A percentile compares a stretch with the other conserved stretches of the same genome.
Conservation (phyloP, 208 protist species). For the Trichomonas gallinae region DNA sequence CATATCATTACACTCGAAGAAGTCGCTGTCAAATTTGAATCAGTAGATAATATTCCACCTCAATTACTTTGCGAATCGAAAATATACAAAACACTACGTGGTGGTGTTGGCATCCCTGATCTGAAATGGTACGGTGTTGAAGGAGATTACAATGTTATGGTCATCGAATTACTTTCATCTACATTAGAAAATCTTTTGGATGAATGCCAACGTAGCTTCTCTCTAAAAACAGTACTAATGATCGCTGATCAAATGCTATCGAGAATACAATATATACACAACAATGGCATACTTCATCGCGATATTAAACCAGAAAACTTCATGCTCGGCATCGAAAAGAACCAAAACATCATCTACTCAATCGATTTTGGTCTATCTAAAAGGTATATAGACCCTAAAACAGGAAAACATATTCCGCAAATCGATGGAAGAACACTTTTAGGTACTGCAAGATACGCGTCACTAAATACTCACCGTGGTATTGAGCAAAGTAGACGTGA, state of each 20-base stretch:
- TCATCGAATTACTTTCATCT: constrained; percentile 93
- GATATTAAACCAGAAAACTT: constrained; percentile 96
- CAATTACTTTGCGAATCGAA: constrained; percentile 91
- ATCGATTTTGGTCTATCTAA: constrained; percentile 75
- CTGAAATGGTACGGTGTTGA: constrained; percentile 78
- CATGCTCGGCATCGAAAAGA: constrained; percentile 70
- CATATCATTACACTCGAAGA: background rate
- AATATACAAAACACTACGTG: constrained; percentile 65
- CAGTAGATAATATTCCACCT: constrained; percentile 56
- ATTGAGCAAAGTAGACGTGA: constrained; percentile 63
- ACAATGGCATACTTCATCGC: constrained; percentile 85
- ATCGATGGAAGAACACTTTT: constrained; percentile 94
- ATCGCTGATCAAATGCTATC: constrained; percentile 70
- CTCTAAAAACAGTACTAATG: constrained; percentile 92
- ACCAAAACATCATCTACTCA: constrained; percentile 25
- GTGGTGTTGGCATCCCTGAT: constrained; percentile 72
- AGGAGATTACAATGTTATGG: constrained; percentile 90
- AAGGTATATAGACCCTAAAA: constrained; percentile 86
- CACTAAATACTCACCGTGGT: constrained; percentile 96
- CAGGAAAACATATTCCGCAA: constrained; percentile 94
- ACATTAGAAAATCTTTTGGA: constrained; percentile 90
- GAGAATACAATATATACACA: constrained; percentile 85
- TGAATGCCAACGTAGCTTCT: constrained; percentile 48
- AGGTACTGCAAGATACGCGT: constrained; percentile 95
- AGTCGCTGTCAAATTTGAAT: constrained; percentile 27